phyloP scores from a whole-genome alignment of 2,329 filamentous ascomycete species.

The Geosmithia morbida region DNA sequence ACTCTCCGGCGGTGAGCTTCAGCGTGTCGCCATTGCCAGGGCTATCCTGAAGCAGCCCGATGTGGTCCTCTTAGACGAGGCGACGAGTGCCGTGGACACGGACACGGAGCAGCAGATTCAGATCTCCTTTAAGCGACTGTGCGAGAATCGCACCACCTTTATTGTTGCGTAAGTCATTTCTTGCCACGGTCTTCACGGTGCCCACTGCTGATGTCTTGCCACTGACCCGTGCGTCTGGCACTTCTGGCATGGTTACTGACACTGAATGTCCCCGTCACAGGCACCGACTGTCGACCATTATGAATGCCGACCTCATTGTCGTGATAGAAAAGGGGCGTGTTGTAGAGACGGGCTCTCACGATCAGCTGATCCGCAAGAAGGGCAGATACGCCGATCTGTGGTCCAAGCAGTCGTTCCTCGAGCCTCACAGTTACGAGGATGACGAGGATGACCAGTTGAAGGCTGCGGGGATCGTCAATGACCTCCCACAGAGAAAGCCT shows the following conservation, averaged over 20 bases:
- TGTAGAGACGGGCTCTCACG: slow-evolving; percentile 48
- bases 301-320: slow-evolving; percentile 53
- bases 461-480: background rate
- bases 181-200: background rate
- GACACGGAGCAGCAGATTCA: slow-evolving; percentile 56
- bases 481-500: background rate
- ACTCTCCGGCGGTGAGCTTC: slow-evolving; percentile 52
- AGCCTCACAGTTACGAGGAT: slow-evolving; percentile 1
- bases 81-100: slow-evolving; percentile 63
- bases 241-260: slow-evolving; percentile 14
- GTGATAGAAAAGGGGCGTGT: slow-evolving; percentile 49
- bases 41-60: slow-evolving; percentile 62
- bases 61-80: slow-evolving; percentile 65
- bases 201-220: too few relatives aligned
- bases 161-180: slow-evolving; percentile 42
- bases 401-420: slow-evolving; percentile 34
- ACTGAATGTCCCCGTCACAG: too few relatives aligned
- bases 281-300: slow-evolving; percentile 56
- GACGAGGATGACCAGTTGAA: background rate
- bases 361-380: slow-evolving; percentile 38
- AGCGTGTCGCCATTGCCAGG: slow-evolving; percentile 54
- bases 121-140: slow-evolving; percentile 41
- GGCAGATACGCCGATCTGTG: slow-evolving; percentile 52
- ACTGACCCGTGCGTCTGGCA: background rate
- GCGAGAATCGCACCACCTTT: slow-evolving; percentile 49